A percentile compares a stretch with the other conserved stretches of the same genome.
Evolutionary conservation across 2,329 filamentous ascomycete species (phyloP).

Genomic region (Chrysoporthe deuterocubensis): DNA sequence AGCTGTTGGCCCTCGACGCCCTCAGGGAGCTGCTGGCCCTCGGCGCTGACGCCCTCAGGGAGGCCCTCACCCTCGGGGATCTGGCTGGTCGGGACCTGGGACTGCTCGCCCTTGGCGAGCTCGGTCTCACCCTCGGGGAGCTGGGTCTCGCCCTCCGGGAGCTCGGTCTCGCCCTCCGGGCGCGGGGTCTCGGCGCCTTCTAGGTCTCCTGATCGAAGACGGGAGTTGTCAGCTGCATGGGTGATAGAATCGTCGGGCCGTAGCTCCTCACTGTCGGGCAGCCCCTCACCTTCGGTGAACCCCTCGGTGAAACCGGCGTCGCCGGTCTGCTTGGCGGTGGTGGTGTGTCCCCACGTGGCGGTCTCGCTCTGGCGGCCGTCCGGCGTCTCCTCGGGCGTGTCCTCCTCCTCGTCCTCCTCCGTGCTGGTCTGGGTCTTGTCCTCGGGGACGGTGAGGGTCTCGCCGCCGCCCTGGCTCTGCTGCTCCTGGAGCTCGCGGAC

Average conservation of each 20-base stretch:
- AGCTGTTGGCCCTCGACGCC: constrained; percentile 21
- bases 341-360: constrained; percentile 14
- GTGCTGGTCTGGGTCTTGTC: constrained; percentile 23
- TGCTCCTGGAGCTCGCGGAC: constrained; percentile 26
- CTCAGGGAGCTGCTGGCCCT: constrained; percentile 7
- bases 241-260: constrained; percentile 28
- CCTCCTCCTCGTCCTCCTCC: constrained; percentile 30
- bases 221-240: constrained; percentile 29
- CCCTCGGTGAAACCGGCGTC: constrained; percentile 2
- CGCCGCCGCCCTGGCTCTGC: constrained; percentile 26
- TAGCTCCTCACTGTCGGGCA: constrained; percentile 21
- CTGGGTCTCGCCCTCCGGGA: neutral
- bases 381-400: constrained; percentile 26
- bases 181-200: neutral
- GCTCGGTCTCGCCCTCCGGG: constrained; percentile 6
- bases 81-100: constrained; percentile 20
- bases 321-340: constrained; percentile 15
- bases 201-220: constrained; percentile 10
- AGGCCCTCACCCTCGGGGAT: constrained; percentile 22
- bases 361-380: constrained; percentile 29
- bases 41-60: constrained; percentile 13
- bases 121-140: constrained; percentile 2
- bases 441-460: constrained; percentile 25
- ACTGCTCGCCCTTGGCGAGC: constrained; percentile 12
- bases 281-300: constrained; percentile 15